Evolutionary conservation across 2,329 filamentous ascomycete species (phyloP).

Genomic region (Exophiala sp.): DNA sequence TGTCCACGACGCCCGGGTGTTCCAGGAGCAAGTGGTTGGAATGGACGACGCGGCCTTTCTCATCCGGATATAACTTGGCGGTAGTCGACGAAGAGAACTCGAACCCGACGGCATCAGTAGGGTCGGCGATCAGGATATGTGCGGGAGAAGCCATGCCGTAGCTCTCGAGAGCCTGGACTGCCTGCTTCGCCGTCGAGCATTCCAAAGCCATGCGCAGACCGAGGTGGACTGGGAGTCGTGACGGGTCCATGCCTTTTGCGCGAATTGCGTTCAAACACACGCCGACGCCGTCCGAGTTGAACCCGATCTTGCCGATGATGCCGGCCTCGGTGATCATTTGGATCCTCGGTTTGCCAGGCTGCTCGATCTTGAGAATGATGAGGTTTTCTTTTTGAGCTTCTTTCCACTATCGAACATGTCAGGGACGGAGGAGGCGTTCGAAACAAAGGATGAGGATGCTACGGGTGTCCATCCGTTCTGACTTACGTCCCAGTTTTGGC

Average conservation of each 20-base stretch:
- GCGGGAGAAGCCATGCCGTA: slow-evolving; percentile 48
- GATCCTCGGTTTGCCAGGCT: slow-evolving; percentile 41
- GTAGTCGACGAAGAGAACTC: slow-evolving; percentile 39
- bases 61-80: slow-evolving; percentile 31
- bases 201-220: slow-evolving; percentile 49
- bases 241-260: slow-evolving; percentile 43
- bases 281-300: slow-evolving; percentile 50
- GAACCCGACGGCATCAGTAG: slow-evolving; percentile 40
- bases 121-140: slow-evolving; percentile 50
- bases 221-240: slow-evolving; percentile 49
- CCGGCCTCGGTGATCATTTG: slow-evolving; percentile 51
- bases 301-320: slow-evolving; percentile 32
- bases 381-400: slow-evolving; percentile 45
- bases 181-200: slow-evolving; percentile 38
- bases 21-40: slow-evolving; percentile 40
- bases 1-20: slow-evolving; percentile 2
- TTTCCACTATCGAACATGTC: slow-evolving; percentile 43
- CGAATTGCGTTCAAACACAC: slow-evolving; percentile 52
- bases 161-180: slow-evolving; percentile 44
- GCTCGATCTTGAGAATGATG: slow-evolving; percentile 43
- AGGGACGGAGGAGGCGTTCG: too few species aligned
- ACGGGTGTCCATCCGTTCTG: too few species aligned
- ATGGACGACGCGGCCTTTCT: slow-evolving; percentile 36
- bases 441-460: too few species aligned
- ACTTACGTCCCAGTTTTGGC: slow-evolving; percentile 50